These are phyloP conservation scores for Botryotinia globosa DNA, from an alignment of 2,329 filamentous ascomycete species.

Conservation along the genomic window DNA sequence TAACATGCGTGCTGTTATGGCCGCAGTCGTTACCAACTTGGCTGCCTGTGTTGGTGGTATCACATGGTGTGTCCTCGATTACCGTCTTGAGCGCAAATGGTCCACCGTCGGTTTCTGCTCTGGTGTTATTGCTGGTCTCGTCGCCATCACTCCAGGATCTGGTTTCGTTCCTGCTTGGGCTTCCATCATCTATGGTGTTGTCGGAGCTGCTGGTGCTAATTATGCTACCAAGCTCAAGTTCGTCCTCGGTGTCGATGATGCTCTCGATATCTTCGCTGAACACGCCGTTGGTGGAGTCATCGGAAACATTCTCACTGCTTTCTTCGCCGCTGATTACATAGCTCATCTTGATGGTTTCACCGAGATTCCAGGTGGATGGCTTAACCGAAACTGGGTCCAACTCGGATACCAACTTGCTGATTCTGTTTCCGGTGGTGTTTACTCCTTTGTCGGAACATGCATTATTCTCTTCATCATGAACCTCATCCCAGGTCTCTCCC, in stretches of 20 bases:
- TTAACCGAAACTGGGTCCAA: conserved; percentile 81
- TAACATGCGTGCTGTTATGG: conserved; percentile 83
- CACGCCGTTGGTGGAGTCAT: conserved; percentile 76
- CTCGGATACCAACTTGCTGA: conserved; percentile 82
- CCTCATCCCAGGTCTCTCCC: conserved; percentile 69
- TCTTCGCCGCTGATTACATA: conserved; percentile 84
- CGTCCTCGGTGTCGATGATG: conserved; percentile 74
- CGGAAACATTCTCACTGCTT: conserved; percentile 74
- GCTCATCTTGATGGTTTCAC: conserved; percentile 72
- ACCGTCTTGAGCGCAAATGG: conserved; percentile 86
- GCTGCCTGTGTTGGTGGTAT: conserved; percentile 81
- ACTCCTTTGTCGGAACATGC: conserved; percentile 76
- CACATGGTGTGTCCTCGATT: conserved; percentile 87
- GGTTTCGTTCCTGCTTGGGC: conserved; percentile 83
- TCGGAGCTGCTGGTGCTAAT: conserved; percentile 77
- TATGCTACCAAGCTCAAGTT: conserved; percentile 93
- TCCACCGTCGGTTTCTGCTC: conserved; percentile 92
- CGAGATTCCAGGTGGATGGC: conserved; percentile 71
- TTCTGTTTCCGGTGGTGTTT: conserved; percentile 69
- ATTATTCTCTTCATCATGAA: conserved; percentile 79
- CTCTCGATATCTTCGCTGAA: conserved; percentile 84
- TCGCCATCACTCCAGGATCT: conserved; percentile 84
- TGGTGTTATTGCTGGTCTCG: conserved; percentile 81
- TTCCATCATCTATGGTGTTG: conserved; percentile 73
- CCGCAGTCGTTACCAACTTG: conserved; percentile 80